Percentiles rank a stretch among this genome's conserved stretches.
Evolutionary conservation across 192 early-diverging fungal genomes (phyloP).

Genomic region (Geranomyces variabilis): DNA sequence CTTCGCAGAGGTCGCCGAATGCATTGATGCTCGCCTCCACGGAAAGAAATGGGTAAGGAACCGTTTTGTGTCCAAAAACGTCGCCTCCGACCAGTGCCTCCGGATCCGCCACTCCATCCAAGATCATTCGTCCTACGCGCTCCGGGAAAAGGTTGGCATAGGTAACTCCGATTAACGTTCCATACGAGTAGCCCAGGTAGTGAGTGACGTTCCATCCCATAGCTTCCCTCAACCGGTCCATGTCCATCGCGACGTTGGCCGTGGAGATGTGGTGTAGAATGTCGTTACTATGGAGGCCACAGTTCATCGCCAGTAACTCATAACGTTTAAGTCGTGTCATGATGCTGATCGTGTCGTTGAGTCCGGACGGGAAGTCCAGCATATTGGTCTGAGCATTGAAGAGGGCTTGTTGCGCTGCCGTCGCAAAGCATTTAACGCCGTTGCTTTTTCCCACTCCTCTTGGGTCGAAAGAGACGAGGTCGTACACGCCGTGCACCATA

Average conservation of each 20-base stretch:
- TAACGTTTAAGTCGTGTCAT: not conserved
- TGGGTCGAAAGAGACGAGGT: conserved; percentile 48
- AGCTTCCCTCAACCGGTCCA: conserved; percentile 44
- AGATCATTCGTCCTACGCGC: conserved; percentile 41
- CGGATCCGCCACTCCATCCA: conserved; percentile 50
- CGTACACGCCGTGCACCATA: conserved; percentile 36
- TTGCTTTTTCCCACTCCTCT: conserved; percentile 41
- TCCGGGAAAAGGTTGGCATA: conserved; percentile 58
- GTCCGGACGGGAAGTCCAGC: not conserved
- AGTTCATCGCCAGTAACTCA: conserved; percentile 16
- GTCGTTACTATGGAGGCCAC: conserved; percentile 30
- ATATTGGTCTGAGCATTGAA: not conserved
- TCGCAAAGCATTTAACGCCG: conserved; percentile 32
- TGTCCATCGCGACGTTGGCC: conserved; percentile 43
- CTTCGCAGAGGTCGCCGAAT: conserved; percentile 40
- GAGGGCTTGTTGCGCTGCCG: not conserved
- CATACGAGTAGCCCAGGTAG: conserved; percentile 51
- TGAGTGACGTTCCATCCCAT: conserved; percentile 38
- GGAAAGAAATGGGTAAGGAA: not conserved
- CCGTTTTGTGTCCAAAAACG: not conserved
- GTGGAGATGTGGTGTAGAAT: conserved; percentile 46
- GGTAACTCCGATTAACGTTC: conserved; percentile 44
- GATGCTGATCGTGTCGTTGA: not conserved
- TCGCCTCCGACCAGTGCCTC: not conserved
- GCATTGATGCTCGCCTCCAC: conserved; percentile 20